phyloP scores from a whole-genome alignment of 805 yeast species.

The Teunomyces funiuensis region DNA sequence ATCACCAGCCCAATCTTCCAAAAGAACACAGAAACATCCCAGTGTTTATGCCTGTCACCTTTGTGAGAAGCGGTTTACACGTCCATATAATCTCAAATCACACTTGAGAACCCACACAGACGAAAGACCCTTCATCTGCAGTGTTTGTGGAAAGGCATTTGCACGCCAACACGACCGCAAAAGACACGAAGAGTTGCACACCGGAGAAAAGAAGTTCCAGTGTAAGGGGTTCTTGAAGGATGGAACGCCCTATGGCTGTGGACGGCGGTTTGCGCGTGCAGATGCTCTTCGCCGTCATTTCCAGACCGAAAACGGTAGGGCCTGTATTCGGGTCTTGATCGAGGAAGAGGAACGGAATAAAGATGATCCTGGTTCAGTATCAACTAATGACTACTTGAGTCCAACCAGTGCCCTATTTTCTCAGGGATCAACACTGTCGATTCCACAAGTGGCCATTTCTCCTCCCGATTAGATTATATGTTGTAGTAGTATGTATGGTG shows the following conservation, averaged over 20 bases:
- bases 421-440: background rate
- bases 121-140: slow-evolving; percentile 75
- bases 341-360: slow-evolving; percentile 39
- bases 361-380: slow-evolving; percentile 6
- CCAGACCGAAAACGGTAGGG: slow-evolving; percentile 48
- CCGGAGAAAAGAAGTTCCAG: slow-evolving; percentile 72
- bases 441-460: slow-evolving; percentile 39
- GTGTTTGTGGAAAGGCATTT: slow-evolving; percentile 75
- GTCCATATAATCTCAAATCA: slow-evolving; percentile 90
- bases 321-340: slow-evolving; percentile 38
- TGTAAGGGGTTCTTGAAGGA: slow-evolving; percentile 61
- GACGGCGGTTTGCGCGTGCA: slow-evolving; percentile 46
- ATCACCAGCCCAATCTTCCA: slow-evolving; percentile 51
- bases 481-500: background rate
- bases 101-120: slow-evolving; percentile 89
- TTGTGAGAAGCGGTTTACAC: slow-evolving; percentile 84
- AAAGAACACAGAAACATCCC: slow-evolving; percentile 68
- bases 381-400: slow-evolving; percentile 15
- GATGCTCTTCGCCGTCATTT: slow-evolving; percentile 47
- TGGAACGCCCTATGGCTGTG: slow-evolving; percentile 43
- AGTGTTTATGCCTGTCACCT: slow-evolving; percentile 74
- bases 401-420: slow-evolving; percentile 14
- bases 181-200: slow-evolving; percentile 56
- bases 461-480: slow-evolving; percentile 31
- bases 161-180: slow-evolving; percentile 48